Evolutionary conservation across 2,329 filamentous ascomycete species (phyloP).

Genomic region (Phialocephala subalpina): DNA sequence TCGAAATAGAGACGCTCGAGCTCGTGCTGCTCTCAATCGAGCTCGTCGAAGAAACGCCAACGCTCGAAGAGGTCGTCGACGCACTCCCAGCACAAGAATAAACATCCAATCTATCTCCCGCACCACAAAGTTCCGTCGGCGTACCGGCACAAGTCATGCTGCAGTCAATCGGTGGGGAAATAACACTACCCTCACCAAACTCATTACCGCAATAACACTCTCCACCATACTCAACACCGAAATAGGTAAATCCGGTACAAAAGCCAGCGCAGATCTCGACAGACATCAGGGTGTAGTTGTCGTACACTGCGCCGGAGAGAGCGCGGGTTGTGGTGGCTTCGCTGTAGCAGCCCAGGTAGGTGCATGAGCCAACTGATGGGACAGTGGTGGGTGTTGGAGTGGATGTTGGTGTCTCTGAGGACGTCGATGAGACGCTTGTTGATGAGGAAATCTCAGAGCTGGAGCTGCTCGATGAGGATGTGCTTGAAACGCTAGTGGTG

Average conservation of each 20-base stretch:
- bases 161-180: constrained; percentile 9
- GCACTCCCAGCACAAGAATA: constrained; percentile 14
- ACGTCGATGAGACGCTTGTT: constrained; percentile 12
- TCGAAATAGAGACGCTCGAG: background rate
- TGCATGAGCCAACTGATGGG: constrained; percentile 7
- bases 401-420: background rate
- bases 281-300: constrained; percentile 18
- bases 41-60: background rate
- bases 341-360: constrained; percentile 39
- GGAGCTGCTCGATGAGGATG: background rate
- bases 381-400: constrained; percentile 11
- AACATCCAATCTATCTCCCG: constrained; percentile 28
- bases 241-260: constrained; percentile 41
- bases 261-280: constrained; percentile 18
- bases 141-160: constrained; percentile 21
- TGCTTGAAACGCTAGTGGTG: background rate
- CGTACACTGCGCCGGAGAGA: constrained; percentile 19
- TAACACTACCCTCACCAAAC: constrained; percentile 19
- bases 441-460: constrained; percentile 9
- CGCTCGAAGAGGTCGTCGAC: background rate
- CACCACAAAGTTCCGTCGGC: constrained; percentile 25
- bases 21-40: background rate
- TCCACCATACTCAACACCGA: constrained; percentile 47
- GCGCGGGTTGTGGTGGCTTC: constrained; percentile 36
- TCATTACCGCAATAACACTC: constrained; percentile 42